These are phyloP conservation scores for Xylariaceae sp. DNA, from an alignment of 2,329 filamentous ascomycete species.

Conservation along the genomic window DNA sequence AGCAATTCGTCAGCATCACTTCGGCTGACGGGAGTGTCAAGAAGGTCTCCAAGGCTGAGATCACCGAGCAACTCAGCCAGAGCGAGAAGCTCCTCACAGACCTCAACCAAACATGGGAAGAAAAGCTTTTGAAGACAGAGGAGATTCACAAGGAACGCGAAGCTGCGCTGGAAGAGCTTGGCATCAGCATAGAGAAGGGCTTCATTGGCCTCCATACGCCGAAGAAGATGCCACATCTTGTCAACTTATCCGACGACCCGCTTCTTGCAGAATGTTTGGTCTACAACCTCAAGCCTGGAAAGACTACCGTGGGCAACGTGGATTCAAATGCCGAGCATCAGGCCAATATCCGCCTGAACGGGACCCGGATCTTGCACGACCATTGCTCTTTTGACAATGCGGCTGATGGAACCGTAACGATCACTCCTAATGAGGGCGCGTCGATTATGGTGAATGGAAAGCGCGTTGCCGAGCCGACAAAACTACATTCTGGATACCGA, in stretches of 20 bases:
- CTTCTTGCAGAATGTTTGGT: constrained; percentile 91
- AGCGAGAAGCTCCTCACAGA: constrained; percentile 95
- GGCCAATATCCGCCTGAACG: constrained; percentile 88
- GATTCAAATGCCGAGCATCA: constrained; percentile 68
- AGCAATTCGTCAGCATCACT: constrained; percentile 94
- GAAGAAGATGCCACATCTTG: constrained; percentile 98
- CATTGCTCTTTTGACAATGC: constrained; percentile 91
- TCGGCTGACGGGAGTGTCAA: constrained; percentile 78
- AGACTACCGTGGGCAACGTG: constrained; percentile 88
- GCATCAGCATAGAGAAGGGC: constrained; percentile 98
- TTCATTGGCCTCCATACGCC: constrained; percentile 92
- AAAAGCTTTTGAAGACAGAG: constrained; percentile 91
- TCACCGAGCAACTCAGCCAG: constrained; percentile 90
- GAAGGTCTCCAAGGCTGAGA: constrained; percentile 96
- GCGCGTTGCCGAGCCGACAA: constrained; percentile 75
- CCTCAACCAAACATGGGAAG: constrained; percentile 97
- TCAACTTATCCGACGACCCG: constrained; percentile 93
- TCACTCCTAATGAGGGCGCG: constrained; percentile 83
- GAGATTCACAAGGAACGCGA: constrained; percentile 97
- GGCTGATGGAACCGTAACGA: constrained; percentile 81
- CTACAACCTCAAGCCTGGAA: constrained; percentile 95
- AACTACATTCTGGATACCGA: constrained; percentile 84
- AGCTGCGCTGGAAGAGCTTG: constrained; percentile 87
- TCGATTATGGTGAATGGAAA: constrained; percentile 97
- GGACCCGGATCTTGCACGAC: constrained; percentile 82